Evolutionary conservation across 2,329 filamentous ascomycete species (phyloP), one percentile per base, ranked within the genome.

Genomic region (Zarea fungicola): DNA sequence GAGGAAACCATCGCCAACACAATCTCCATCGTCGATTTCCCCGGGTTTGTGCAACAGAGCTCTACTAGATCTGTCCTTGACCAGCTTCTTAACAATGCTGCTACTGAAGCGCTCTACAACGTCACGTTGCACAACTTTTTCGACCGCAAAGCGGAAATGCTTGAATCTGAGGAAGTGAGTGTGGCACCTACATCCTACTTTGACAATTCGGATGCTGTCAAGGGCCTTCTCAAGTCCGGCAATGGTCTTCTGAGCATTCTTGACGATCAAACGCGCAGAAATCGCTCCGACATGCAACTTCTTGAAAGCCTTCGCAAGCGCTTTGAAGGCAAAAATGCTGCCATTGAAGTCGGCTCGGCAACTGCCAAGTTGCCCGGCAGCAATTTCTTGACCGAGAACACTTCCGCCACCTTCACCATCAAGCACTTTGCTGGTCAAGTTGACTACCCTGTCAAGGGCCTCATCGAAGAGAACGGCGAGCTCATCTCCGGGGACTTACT

Each of bases 391-490:
- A 92, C 91, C 0, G 85, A 89, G 53, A 95, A 95, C 66, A 77
- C 81, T 0, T 77, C 87, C 0, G 85, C 89, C 5, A 80, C 80
- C 9, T 99, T 99, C 69, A 91, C 90, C 0, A 84, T 99, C 49
- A 90, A 87, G 66, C 93, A 99, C 67, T 99, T 95, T 66, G 92
- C 92, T 32, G 93, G 93, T 43, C 93, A 97, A 64, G 89, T 99
- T 5, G 93, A 99, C 53, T 99, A 99, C 62, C 84, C 89, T 2
- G 80, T 95, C 52, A 85, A 85, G 58, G 89, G 89, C 5, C 73
- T 99, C 19, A 78, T 97, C 3, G 93, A 99, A 66, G 91, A 96
- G 68, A 99, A 99, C 56, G 89, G 91, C 46, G 93, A 99, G 65
- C 83, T 96, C 54, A 93, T 99, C 54, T 96, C 91, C 4, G 92